Evolutionary conservation across 1,284 basidiomycete genomes (phyloP), one percentile per base, ranked within the genome.

Genomic region (Cutaneotrichosporon cavernicola): DNA sequence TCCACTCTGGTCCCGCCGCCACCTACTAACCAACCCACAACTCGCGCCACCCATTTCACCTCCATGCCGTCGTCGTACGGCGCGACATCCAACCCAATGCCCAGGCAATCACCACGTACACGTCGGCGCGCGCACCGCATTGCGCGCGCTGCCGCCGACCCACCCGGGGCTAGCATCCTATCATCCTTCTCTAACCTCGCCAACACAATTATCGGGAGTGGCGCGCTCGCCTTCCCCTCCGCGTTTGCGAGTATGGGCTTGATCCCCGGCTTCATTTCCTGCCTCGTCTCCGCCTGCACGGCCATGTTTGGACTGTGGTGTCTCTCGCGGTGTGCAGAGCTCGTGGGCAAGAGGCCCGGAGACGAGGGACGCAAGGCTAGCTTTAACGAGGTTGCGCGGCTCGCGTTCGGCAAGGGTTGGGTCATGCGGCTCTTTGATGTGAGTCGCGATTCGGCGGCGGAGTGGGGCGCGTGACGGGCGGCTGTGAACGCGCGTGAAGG

Each of bases 251-350:
- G 91, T 32, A 87, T 88, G 66, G 92, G 92, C 10, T 81, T 95
- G 61, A 85, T 95, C 61, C 91, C 93, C 2, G 96, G 96, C 13
- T 86, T 94, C 60, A 73, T 93, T 18, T 92, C 92, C 36, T 96
- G 97, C 72, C 68, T 90, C n/a, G 86, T 94, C 69, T 97, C 91
- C 47, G 96, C 90, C 6, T 79, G 80, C 9, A 87, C 91, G 11
- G 89, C 89, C 4, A 87, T 85, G 0, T 92, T 97, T 70, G 97
- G 96, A 8, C 83, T 99, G 4, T 94, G 97, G 77, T 85, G 98
- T 16, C 85, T 99, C 32, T 89, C 91, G 10, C 81, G 90, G 13
- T 95, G 91, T 74, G 97, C 96, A 1, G 86, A 86, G n/a, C 84
- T 88, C 65, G 86, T 92, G 0, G 81, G 81, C 2, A 75, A 75